Evolutionary conservation across 140 eudicot genomes (phyloP).

Genomic region (Stevia rebaudiana): DNA sequence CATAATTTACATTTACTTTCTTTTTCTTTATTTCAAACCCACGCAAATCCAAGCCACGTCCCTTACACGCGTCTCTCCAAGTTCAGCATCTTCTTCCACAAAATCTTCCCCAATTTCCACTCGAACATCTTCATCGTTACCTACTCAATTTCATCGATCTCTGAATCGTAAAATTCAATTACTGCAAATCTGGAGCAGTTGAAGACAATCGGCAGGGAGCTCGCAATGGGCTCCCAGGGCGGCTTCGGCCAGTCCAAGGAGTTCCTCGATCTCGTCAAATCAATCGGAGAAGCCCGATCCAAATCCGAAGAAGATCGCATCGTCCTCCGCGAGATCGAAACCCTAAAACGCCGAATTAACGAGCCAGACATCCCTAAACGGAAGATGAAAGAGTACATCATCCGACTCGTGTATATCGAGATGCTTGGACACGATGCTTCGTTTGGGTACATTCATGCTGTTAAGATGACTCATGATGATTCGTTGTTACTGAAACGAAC

Average conservation of each 20-base stretch:
- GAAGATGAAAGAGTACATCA: conserved; percentile 82
- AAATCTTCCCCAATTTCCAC: conserved; percentile 30
- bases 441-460: conserved; percentile 91
- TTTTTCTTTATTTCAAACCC: not conserved
- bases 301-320: conserved; percentile 96
- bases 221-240: conserved; percentile 95
- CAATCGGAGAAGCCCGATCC: conserved; percentile 98
- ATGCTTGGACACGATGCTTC: conserved; percentile 98
- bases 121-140: not conserved
- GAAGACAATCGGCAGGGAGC: conserved; percentile 91
- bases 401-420: conserved; percentile 84
- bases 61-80: conserved; percentile 34
- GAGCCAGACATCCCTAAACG: conserved; percentile 80
- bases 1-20: conserved; percentile 25
- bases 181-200: conserved; percentile 77
- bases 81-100: conserved; percentile 23
- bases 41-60: conserved; percentile 27
- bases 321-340: conserved; percentile 73
- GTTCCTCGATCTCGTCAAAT: conserved; percentile 83
- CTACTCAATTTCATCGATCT: conserved; percentile 7
- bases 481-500: conserved; percentile 60
- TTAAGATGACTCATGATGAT: conserved; percentile 93
- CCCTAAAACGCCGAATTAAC: conserved; percentile 55
- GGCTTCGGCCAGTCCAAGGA: conserved; percentile 88
- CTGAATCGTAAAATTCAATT: conserved; percentile 15